Base-by-base conservation (phyloP, 805 yeast genomes). In the Hanseniaspora hatyaiensis region DNA sequence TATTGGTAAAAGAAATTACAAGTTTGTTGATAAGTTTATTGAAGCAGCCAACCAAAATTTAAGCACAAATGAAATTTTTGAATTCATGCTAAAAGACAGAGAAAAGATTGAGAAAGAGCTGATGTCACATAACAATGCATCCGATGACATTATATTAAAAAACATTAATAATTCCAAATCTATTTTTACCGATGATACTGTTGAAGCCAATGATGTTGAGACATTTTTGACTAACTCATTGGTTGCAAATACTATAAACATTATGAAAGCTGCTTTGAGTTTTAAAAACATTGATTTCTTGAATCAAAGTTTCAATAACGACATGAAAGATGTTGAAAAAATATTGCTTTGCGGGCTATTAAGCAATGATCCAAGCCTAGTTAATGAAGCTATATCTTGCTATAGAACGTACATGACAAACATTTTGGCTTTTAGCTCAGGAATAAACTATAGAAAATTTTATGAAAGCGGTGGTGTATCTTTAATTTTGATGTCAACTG, bases 401-500 rank as follows among this genome's bases (percentile, higher is more conserved):
- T 71, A 70, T 34, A 43, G 66, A 8, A 52, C 62, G 32, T 58
- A 63, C 24, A 62, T 65, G 24, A 61, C 65, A 22, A 47, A 57
- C 3, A 45, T 54, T 8, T 44, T 44, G 1, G 60, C 64, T 47
- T 62, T 61, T 37, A 60, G 68, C 2, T 57, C 59, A 24, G 59
- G 53, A 16, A 53, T 59, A 8, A 38, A 59, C 1, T 57, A 60
- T 6, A 51, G 56, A n/a, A 63, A 64, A 1, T 57, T 64, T n/a
- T 59, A 63, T 37, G 61, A 65, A 1, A 65, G 62, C 43, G 18
- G 40, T 31, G 62, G 64, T 4, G 55, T 65, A 16, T 57, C 72
- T 6, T 56, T 69, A 2, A 66, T 65, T 32, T 52, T 64, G 4
- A 53, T 72, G 29, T 60, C 73, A 0, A 61, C 62, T n/a, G 59